These are phyloP conservation scores for Malus sieversii DNA, from an alignment of 306 rosid genomes.

Conservation along the genomic window DNA sequence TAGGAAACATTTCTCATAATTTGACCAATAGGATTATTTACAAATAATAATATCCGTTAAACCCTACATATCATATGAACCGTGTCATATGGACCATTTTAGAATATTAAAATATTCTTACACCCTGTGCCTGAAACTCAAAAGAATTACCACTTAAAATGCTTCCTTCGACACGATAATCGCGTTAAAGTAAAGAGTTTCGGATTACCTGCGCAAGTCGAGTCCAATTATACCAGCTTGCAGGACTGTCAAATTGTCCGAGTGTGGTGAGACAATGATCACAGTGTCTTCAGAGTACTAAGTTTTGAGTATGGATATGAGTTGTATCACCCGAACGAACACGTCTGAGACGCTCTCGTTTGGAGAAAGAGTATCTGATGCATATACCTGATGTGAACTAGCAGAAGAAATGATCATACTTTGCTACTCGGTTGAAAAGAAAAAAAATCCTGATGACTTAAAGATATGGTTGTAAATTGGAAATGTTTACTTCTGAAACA, in stretches of 20 bases:
- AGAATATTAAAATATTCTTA: too few species aligned
- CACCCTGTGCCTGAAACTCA: slow-evolving; percentile 57
- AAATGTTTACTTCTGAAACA: slow-evolving; percentile 53
- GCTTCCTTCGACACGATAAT: neutral
- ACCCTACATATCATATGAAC: too few species aligned
- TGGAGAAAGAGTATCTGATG: slow-evolving; percentile 70
- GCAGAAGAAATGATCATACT: neutral
- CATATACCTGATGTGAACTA: slow-evolving; percentile 51
- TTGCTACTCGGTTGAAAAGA: too few species aligned
- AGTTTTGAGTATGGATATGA: slow-evolving; percentile 93
- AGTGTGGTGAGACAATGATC: slow-evolving; percentile 84
- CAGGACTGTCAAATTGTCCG: slow-evolving; percentile 77
- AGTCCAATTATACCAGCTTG: slow-evolving; percentile 87
- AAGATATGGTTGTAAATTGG: neutral
- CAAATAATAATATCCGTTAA: too few species aligned
- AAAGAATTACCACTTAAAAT: neutral
- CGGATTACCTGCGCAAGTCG: slow-evolving; percentile 64
- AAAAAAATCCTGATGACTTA: neutral
- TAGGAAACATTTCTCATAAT: too few species aligned
- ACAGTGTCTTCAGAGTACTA: slow-evolving; percentile 76
- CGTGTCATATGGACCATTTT: too few species aligned
- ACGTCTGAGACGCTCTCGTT: slow-evolving; percentile 90
- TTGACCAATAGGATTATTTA: too few species aligned
- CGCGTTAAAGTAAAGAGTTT: neutral
- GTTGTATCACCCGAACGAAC: slow-evolving; percentile 80